phyloP scores from a whole-genome alignment of 768 basidiomycete species.

The Crassisporium funariophilum region DNA sequence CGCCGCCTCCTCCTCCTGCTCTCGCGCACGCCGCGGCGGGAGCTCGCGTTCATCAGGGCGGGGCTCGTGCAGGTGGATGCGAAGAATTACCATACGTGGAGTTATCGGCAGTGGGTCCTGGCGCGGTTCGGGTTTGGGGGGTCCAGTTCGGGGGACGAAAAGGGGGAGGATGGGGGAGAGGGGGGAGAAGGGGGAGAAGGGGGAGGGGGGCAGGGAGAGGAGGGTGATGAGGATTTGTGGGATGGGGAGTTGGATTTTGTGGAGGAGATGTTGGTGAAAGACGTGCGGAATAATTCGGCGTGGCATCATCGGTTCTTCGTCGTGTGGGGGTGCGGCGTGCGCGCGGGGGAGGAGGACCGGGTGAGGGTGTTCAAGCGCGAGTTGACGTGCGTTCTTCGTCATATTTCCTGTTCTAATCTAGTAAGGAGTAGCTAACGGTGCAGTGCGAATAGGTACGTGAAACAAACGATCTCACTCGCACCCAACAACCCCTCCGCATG shows the following conservation, averaged over 20 bases:
- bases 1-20: conserved; percentile 72
- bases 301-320: conserved; percentile 97
- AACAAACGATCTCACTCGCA: conserved; percentile 79
- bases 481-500: conserved; percentile 95
- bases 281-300: conserved; percentile 94
- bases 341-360: conserved; percentile 62
- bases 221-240: conserved; percentile 59
- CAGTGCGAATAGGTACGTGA: conserved; percentile 60
- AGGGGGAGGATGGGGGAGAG: conserved; percentile 8
- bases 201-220: conserved; percentile 13
- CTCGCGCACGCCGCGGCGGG: conserved; percentile 55
- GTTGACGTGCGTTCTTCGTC: conserved; percentile 59
- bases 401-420: conserved; percentile 7
- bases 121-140: conserved; percentile 88
- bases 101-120: conserved; percentile 93
- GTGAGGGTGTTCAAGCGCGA: conserved; percentile 67
- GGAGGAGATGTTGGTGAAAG: conserved; percentile 66
- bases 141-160: conserved; percentile 35
- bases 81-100: conserved; percentile 99
- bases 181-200: conserved; percentile 13
- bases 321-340: conserved; percentile 68
- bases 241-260: conserved; percentile 72
- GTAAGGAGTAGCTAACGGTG: neutral
- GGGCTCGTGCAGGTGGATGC: conserved; percentile 74
- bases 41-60: conserved; percentile 78